Conservation (phyloP, 306 rosid genomes). For the Fragaria ananassa region DNA sequence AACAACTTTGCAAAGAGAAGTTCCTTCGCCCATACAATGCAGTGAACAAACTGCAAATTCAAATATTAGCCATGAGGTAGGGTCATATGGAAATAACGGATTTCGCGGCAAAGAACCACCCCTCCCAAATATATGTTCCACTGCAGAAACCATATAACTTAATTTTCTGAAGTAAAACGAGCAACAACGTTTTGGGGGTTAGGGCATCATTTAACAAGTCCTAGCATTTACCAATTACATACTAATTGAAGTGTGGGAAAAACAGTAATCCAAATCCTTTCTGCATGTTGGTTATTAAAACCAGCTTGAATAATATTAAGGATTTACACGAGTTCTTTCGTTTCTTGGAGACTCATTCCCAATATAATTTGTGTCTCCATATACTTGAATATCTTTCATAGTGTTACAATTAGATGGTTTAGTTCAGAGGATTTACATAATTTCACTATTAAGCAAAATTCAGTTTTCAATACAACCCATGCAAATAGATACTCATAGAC, state of each 20-base stretch:
- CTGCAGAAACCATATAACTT: background rate
- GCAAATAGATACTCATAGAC: background rate
- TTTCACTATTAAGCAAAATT: background rate
- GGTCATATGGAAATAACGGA: background rate
- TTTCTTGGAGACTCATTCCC: background rate
- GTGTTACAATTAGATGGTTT: background rate
- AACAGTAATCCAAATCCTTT: background rate
- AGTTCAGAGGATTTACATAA: background rate
- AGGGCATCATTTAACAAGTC: background rate
- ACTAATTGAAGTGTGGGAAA: background rate
- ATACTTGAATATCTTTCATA: background rate
- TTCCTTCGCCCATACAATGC: constrained; percentile 98
- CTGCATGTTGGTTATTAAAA: background rate
- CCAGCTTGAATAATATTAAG: background rate
- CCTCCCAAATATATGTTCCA: background rate
- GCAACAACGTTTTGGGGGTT: background rate
- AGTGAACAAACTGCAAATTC: constrained; percentile 83
- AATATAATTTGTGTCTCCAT: background rate
- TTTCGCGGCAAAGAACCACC: background rate
- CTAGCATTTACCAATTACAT: background rate
- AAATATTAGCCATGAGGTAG: background rate
- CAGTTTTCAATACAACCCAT: background rate
- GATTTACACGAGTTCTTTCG: background rate
- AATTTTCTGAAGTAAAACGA: background rate
- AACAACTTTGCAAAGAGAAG: constrained; percentile 85